Conservation (phyloP, 148 eudicot species). For the Silene uniflora region DNA sequence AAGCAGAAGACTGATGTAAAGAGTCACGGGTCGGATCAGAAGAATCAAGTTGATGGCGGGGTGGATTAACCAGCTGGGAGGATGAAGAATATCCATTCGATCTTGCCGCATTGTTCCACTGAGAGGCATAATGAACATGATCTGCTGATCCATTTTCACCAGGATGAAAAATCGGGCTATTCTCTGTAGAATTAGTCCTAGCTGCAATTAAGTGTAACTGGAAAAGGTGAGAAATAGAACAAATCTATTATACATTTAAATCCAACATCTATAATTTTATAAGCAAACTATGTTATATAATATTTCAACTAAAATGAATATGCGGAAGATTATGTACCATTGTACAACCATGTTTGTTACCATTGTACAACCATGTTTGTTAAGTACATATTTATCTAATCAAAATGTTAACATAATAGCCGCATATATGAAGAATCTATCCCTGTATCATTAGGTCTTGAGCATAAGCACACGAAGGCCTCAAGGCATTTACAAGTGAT, state of each 20-base stretch:
- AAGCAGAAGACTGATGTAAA: conserved; percentile 43
- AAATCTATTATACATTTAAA: conserved; percentile 1
- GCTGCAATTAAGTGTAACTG: conserved; percentile 34
- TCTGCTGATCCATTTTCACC: conserved; percentile 49
- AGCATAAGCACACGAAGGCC: neutral
- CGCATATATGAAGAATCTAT: neutral
- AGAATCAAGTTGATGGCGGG: conserved; percentile 48
- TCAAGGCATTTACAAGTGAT: conserved; percentile 2
- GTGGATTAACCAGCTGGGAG: conserved; percentile 41
- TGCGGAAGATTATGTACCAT: no score
- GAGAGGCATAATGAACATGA: conserved; percentile 43
- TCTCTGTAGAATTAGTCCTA: conserved; percentile 46
- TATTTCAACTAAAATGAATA: no score
- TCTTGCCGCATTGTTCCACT: conserved; percentile 50
- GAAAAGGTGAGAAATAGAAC: neutral
- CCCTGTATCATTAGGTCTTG: neutral
- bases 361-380: no score
- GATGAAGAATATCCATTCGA: conserved; percentile 44
- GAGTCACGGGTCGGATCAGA: conserved; percentile 47
- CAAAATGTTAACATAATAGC: no score
- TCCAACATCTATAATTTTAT: no score
- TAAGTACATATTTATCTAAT: no score
- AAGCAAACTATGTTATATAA: no score
- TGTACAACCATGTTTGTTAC: no score
- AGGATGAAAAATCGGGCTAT: conserved; percentile 45